phyloP scores from a whole-genome alignment of 257 asterid genomes.

The Anisodus tanguticus region DNA sequence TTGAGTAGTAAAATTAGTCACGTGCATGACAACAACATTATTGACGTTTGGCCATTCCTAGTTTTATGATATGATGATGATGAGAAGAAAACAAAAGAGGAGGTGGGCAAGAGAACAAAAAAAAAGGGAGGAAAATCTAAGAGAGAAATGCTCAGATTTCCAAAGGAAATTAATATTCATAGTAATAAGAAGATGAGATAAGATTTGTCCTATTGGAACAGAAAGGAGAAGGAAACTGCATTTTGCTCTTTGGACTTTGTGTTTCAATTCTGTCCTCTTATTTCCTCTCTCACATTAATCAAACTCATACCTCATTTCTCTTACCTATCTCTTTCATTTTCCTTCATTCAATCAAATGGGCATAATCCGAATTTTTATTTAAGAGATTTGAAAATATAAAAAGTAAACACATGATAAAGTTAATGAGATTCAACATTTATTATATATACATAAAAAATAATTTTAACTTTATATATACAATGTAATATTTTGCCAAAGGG shows the following conservation, averaged over 20 bases:
- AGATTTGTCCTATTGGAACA: slow-evolving; percentile 41
- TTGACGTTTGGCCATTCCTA: slow-evolving; percentile 37
- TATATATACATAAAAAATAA: too few species aligned
- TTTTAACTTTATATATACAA: too few species aligned
- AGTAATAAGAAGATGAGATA: slow-evolving; percentile 38
- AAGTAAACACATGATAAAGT: too few species aligned
- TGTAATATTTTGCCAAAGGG: too few species aligned
- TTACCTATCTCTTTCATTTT: slow-evolving; percentile 29
- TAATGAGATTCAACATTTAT: too few species aligned
- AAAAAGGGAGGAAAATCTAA: not conserved
- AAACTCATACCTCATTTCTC: slow-evolving; percentile 32
- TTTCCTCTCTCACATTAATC: slow-evolving; percentile 36
- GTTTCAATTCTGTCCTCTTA: slow-evolving; percentile 60
- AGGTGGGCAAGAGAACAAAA: not conserved
- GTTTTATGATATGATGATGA: slow-evolving; percentile 14
- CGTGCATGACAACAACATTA: slow-evolving; percentile 42
- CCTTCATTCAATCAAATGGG: not conserved
- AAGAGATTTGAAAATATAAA: too few species aligned
- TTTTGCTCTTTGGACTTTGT: slow-evolving; percentile 45
- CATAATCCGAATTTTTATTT: too few species aligned
- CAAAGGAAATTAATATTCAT: not conserved
- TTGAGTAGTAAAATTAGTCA: slow-evolving; percentile 18
- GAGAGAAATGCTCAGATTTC: slow-evolving; percentile 20
- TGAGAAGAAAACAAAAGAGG: not conserved
- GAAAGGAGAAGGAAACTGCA: slow-evolving; percentile 15